Conservation (phyloP, 2,329 filamentous ascomycete genomes). For the Aspergillus flavus region DNA sequence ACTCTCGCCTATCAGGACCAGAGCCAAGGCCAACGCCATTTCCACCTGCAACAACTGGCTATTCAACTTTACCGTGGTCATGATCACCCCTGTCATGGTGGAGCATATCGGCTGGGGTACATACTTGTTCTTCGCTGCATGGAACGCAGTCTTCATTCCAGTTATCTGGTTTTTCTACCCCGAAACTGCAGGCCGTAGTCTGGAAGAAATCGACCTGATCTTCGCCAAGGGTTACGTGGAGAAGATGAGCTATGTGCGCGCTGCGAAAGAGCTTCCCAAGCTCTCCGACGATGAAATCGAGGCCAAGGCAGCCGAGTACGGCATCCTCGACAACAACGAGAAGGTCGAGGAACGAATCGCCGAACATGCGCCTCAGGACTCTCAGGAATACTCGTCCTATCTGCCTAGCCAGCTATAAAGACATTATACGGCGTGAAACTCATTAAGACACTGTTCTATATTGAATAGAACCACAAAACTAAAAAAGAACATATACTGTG, state of each 20-base stretch:
- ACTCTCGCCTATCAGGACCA: conserved; percentile 49
- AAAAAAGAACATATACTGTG: neutral
- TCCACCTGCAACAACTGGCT: conserved; percentile 53
- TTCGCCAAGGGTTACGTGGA: conserved; percentile 32
- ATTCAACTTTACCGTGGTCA: conserved; percentile 54
- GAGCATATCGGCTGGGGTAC: conserved; percentile 33
- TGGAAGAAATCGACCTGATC: conserved; percentile 38
- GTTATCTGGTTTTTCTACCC: conserved; percentile 54
- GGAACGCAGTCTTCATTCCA: conserved; percentile 45
- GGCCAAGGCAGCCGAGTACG: conserved; percentile 14
- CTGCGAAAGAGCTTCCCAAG: conserved; percentile 12
- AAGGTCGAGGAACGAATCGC: conserved; percentile 12
- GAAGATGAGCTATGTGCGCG: conserved; percentile 16
- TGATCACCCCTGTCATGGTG: conserved; percentile 42
- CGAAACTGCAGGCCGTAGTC: conserved; percentile 40
- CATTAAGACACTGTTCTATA: neutral
- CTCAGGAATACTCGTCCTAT: conserved; percentile 10
- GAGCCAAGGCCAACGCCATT: conserved; percentile 54
- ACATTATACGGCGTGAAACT: neutral
- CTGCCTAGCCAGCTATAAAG: conserved; percentile 11
- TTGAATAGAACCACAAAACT: neutral
- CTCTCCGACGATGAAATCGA: conserved; percentile 16
- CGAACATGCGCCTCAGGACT: conserved; percentile 6
- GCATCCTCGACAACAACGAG: conserved; percentile 7
- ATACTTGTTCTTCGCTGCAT: conserved; percentile 37